Base-by-base conservation (phyloP, 2,329 filamentous ascomycete species). In the Ceratocystis destructans region DNA sequence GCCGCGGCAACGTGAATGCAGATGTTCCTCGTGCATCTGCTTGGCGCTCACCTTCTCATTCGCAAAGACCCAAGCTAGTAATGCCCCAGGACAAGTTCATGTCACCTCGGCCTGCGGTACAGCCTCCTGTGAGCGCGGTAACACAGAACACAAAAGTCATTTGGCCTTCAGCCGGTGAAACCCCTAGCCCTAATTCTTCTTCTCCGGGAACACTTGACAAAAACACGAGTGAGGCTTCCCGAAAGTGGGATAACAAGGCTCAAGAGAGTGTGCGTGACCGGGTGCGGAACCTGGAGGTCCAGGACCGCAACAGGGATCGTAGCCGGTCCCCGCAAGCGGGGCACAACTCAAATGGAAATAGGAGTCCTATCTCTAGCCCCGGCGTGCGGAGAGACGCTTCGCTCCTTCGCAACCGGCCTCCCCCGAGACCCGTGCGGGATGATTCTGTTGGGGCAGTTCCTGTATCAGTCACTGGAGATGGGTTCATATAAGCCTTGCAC, bases 241-340 rank as follows among this genome's bases (percentile, higher is more conserved):
- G 17, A 20, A 33, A 59, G 12, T 12, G 44, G 44, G 59, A 61
- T 5, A 53, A 61, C 10, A 59, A 41, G 62, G 62, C 46, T 17
- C 65, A 25, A 8, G 65, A 57, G 33, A 48, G 20, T 41, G 66
- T 67, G 15, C 62, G 63, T 31, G 66, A 67, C 31, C 55, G 63
- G 5, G 57, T 67, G 25, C 62, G 66, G 46, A 67, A 67, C 37
- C 48, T 67, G 5, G 66, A 67, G 37, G 66, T 67, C 1, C 53
- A 44, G 20, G 66, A 67, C 37, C 31, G 37, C 6, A 37, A 50
- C 22, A 55, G 61, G 25, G 62, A 61, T 22, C 41, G 55, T 4
- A 66, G 64, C 37, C 48, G 65, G 53, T 65, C 64, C 1, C 64
- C 64, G 37, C 50, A 33, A 17, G 41, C 48, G 17, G 37, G 48